A percentile compares a stretch with the other conserved stretches of the same genome.
Evolutionary conservation across 2,329 filamentous ascomycete genomes (phyloP).

Genomic region (Pseudofabraea citricarpa): DNA sequence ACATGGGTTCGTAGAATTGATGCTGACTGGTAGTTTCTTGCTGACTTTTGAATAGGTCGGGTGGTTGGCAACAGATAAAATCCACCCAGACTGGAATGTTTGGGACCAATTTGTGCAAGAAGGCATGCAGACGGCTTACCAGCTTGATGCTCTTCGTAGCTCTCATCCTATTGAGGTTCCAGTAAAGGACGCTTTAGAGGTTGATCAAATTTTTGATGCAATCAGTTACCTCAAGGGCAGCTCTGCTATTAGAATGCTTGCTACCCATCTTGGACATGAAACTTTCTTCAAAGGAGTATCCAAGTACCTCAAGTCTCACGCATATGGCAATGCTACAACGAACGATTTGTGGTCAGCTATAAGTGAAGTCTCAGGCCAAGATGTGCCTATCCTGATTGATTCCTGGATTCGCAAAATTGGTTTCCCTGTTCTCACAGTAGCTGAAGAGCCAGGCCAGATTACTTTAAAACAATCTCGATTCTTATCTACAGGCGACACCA

Average conservation of each 20-base stretch:
- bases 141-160: conserved; percentile 81
- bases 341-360: conserved; percentile 87
- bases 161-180: conserved; percentile 96
- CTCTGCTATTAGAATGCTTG: conserved; percentile 94
- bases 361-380: conserved; percentile 79
- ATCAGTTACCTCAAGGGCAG: conserved; percentile 97
- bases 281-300: conserved; percentile 88
- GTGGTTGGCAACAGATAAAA: conserved; percentile 71
- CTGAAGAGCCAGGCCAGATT: conserved; percentile 79
- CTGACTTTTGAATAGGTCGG: conserved; percentile 44
- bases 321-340: conserved; percentile 87
- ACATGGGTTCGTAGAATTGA: neutral
- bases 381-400: conserved; percentile 84
- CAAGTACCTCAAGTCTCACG: conserved; percentile 81
- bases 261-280: conserved; percentile 80
- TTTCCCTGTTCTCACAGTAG: conserved; percentile 82
- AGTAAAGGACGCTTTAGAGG: conserved; percentile 87
- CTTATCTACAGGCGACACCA: conserved; percentile 85
- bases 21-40: neutral
- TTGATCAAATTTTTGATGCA: conserved; percentile 96
- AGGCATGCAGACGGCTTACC: conserved; percentile 86
- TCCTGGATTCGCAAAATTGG: conserved; percentile 96
- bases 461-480: conserved; percentile 82
- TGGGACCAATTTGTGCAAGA: conserved; percentile 98
- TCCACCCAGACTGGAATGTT: conserved; percentile 95